A percentile compares a stretch with the other conserved stretches of the same genome.
phyloP scores from a whole-genome alignment of 2,329 filamentous ascomycete genomes.

The Microascus cirrosus region DNA sequence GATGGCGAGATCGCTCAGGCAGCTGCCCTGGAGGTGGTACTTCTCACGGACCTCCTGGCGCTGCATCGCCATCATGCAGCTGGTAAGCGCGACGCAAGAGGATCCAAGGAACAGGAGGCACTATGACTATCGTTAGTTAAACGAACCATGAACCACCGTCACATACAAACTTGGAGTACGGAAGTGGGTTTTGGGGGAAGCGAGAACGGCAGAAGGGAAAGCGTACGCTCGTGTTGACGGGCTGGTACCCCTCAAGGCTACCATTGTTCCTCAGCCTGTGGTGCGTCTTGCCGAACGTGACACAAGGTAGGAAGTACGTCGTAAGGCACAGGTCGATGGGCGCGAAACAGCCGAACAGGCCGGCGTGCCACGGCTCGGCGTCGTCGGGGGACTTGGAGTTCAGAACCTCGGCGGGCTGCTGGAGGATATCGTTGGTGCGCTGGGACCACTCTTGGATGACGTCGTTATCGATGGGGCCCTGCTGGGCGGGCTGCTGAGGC shows the following conservation, averaged over 20 bases:
- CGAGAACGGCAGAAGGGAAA: neutral
- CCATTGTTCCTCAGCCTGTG: constrained; percentile 29
- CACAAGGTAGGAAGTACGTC: constrained; percentile 32
- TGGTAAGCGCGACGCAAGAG: constrained; percentile 25
- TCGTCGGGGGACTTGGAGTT: constrained; percentile 26
- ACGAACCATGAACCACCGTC: neutral
- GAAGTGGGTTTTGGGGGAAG: neutral
- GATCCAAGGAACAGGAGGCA: constrained; percentile 32
- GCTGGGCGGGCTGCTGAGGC: neutral
- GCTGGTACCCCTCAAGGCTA: constrained; percentile 29
- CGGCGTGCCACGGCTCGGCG: constrained; percentile 24
- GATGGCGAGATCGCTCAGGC: constrained; percentile 26
- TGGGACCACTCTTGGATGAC: constrained; percentile 32
- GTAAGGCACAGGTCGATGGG: constrained; percentile 32
- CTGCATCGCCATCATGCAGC: constrained; percentile 31
- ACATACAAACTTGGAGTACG: neutral
- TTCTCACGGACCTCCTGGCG: constrained; percentile 31
- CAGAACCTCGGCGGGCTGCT: constrained; percentile 27
- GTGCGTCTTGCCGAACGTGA: constrained; percentile 20
- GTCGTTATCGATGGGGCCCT: constrained; percentile 13
- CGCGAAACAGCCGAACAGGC: constrained; percentile 30
- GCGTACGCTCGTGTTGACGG: constrained; percentile 33
- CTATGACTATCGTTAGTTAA: constrained; percentile 9
- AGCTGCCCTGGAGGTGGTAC: constrained; percentile 32
- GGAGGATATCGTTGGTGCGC: constrained; percentile 29